These are phyloP conservation scores for Iberis pinnata DNA, from an alignment of 345 rosid genomes.

Conservation along the genomic window DNA sequence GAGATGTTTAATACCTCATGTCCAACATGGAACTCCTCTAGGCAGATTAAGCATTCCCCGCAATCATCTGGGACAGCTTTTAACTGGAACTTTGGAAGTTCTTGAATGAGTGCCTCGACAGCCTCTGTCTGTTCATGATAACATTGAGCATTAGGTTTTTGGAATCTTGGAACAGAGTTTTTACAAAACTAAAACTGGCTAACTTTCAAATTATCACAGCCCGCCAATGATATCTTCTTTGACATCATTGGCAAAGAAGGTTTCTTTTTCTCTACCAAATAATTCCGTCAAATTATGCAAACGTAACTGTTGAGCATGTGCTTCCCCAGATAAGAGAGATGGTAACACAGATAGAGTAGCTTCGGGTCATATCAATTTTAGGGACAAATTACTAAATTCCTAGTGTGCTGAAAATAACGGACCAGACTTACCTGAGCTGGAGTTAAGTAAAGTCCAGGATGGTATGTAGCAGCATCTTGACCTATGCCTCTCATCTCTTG, in stretches of 20 bases:
- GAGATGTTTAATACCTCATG: constrained; percentile 57
- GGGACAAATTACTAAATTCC: constrained; percentile 13
- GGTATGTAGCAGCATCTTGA: constrained; percentile 84
- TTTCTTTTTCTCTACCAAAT: background rate
- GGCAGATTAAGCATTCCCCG: constrained; percentile 96
- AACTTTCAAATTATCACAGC: background rate
- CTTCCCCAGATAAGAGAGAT: background rate
- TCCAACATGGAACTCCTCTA: constrained; percentile 83
- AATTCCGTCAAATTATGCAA: background rate
- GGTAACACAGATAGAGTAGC: constrained; percentile 5
- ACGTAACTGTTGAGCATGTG: background rate
- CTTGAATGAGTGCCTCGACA: constrained; percentile 93
- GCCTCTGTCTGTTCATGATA: constrained; percentile 67
- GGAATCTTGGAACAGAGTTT: constrained; percentile 4
- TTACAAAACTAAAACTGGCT: background rate
- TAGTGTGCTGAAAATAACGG: constrained; percentile 5
- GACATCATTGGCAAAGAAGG: constrained; percentile 11
- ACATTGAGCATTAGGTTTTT: constrained; percentile 7
- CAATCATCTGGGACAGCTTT: constrained; percentile 97
- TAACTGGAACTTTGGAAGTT: constrained; percentile 89
- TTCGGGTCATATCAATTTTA: constrained; percentile 1
- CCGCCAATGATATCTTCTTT: background rate
- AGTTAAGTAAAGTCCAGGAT: constrained; percentile 93
- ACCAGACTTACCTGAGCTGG: constrained; percentile 66
- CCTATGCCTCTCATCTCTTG: constrained; percentile 98